Evolutionary conservation across 208 protist species (phyloP), one percentile per base, ranked within the genome.

Genomic region (Herpetomonas tarakana): DNA sequence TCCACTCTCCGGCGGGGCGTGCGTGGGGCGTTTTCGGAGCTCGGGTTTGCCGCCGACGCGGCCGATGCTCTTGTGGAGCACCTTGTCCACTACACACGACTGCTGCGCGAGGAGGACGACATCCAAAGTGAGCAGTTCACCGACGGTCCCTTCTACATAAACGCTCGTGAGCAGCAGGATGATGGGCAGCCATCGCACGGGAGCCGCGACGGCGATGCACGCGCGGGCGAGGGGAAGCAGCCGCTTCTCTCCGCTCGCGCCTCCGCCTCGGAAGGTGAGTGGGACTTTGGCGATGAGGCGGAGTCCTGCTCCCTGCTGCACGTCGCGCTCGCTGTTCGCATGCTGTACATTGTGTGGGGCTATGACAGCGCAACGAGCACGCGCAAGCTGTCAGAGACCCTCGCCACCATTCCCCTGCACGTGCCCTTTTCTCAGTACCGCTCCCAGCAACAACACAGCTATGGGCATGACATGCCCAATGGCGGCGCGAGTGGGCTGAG

Each of bases 311-410:
- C 88, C 35, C 62, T 94, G 21, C 58, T 91, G 31, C 58, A 88
- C 52, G 54, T 94, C 18, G 68, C 81, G 2, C 70, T 88, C 7
- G 88, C 88, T 0, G 52, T 90, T 28, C 73, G 88, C 45, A 86
- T 89, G 82, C 82, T 67, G 9, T 92, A 87, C 63, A 61, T 88
- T 44, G 75, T 93, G n/a, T 93, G 87, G 87, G 83, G 83, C 54
- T 56, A 56, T 38, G 49, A 81, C 31, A 52, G 62, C 24, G 30
- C 28, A 26, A 30, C 47, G 3, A 56, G 46, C 9, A 63, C 67
- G 3, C 26, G 49, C 14, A 54, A 3, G 29, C 47, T 78, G 18
- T 11, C 35, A 14, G 19, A 47, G 19, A 27, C 41, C 2, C 12
- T 47, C 4, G 24, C 19, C n/a, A 19, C 19, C 38, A 47, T 58